Conservation (phyloP, 1,284 basidiomycete genomes). For the Chalciporus sp. region DNA sequence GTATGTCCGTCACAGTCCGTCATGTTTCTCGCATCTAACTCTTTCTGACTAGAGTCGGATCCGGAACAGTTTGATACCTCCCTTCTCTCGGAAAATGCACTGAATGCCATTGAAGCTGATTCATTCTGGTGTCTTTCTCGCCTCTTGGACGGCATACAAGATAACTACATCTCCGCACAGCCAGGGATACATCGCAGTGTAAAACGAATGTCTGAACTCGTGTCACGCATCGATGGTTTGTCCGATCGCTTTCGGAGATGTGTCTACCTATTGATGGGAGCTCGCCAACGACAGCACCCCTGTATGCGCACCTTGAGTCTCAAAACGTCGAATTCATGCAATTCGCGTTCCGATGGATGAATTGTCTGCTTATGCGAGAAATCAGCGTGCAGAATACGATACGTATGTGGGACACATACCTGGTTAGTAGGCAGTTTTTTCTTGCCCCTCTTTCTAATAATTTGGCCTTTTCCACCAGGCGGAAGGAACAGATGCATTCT, state of each 20-base stretch:
- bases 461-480: slow-evolving; percentile 60
- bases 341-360: slow-evolving; percentile 99
- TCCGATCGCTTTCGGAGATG: background rate
- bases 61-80: slow-evolving; percentile 85
- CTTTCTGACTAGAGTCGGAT: slow-evolving; percentile 65
- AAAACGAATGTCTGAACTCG: slow-evolving; percentile 88
- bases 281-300: slow-evolving; percentile 57
- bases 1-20: slow-evolving; percentile 44
- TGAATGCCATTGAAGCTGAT: slow-evolving; percentile 91
- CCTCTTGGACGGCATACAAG: slow-evolving; percentile 93
- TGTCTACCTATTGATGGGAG: background rate
- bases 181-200: slow-evolving; percentile 94
- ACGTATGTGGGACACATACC: slow-evolving; percentile 98
- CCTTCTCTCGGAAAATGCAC: slow-evolving; percentile 65
- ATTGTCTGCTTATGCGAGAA: slow-evolving; percentile 95
- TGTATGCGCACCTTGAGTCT: slow-evolving; percentile 79
- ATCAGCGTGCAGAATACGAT: slow-evolving; percentile 94
- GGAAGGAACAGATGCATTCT: slow-evolving; percentile 94
- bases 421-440: slow-evolving; percentile 56
- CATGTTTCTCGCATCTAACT: slow-evolving; percentile 9
- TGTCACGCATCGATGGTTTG: slow-evolving; percentile 87
- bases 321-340: slow-evolving; percentile 98
- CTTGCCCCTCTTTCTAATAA: background rate
- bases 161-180: slow-evolving; percentile 95
- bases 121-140: slow-evolving; percentile 96